A percentile compares a stretch with the other conserved stretches of the same genome.
These are phyloP conservation scores for Hirsutella minnesotensis DNA, from an alignment of 2,329 filamentous ascomycete genomes.

Conservation along the genomic window DNA sequence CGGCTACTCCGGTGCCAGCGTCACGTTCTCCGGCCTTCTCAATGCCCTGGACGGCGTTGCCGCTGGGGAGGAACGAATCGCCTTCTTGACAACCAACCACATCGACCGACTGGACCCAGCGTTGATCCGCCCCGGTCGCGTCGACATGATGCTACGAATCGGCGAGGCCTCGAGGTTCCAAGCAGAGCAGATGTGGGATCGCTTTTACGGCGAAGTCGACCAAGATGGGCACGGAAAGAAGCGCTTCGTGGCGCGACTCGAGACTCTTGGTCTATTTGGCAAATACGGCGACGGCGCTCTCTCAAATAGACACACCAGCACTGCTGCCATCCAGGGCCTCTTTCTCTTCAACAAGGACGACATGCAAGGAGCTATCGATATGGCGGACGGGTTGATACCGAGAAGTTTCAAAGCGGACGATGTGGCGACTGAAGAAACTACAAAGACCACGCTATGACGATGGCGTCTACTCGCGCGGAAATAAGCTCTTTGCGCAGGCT, in stretches of 20 bases:
- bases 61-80: constrained; percentile 84
- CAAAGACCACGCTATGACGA: too few species aligned
- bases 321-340: constrained; percentile 83
- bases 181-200: constrained; percentile 79
- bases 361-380: constrained; percentile 73
- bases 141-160: constrained; percentile 86
- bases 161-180: constrained; percentile 81
- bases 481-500: too few species aligned
- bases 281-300: constrained; percentile 35
- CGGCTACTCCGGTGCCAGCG: constrained; percentile 75
- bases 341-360: constrained; percentile 94
- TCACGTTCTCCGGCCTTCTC: constrained; percentile 86
- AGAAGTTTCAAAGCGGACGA: constrained; percentile 34
- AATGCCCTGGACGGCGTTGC: constrained; percentile 86
- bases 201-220: constrained; percentile 85
- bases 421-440: too few species aligned
- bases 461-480: too few species aligned
- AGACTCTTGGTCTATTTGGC: constrained; percentile 58
- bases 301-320: constrained; percentile 53
- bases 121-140: constrained; percentile 77
- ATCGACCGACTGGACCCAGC: constrained; percentile 82
- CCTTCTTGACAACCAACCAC: constrained; percentile 92
- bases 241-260: constrained; percentile 60
- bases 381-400: constrained; percentile 58
- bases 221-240: constrained; percentile 45